Evolutionary conservation across 306 rosid species (phyloP).

Genomic region (Cicer yamashitae): DNA sequence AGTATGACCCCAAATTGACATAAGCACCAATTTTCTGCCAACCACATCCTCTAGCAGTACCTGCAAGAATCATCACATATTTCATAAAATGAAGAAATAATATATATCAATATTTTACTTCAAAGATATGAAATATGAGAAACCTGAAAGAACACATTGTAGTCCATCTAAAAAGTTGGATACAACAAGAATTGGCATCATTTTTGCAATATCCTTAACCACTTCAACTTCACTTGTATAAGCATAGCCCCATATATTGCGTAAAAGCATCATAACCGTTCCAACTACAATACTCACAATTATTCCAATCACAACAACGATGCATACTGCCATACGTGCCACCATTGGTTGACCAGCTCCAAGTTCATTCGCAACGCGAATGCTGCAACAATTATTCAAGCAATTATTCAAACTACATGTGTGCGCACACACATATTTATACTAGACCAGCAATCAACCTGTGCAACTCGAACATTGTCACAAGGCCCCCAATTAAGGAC

Average conservation of each 20-base stretch:
- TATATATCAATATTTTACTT: no score
- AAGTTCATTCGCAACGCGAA: conserved; percentile 52
- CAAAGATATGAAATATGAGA: background rate
- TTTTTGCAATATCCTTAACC: conserved; percentile 56
- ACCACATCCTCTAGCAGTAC: conserved; percentile 85
- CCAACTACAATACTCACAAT: conserved; percentile 50
- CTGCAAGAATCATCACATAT: conserved; percentile 36
- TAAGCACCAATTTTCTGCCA: conserved; percentile 88
- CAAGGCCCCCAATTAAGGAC: no score
- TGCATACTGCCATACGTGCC: conserved; percentile 49
- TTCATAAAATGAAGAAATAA: background rate
- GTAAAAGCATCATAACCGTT: conserved; percentile 3
- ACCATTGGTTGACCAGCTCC: conserved; percentile 51
- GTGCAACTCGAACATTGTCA: no score
- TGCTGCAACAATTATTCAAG: conserved; percentile 52
- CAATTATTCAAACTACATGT: background rate
- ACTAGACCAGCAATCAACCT: no score
- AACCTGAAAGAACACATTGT: conserved; percentile 82
- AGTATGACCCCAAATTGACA: conserved; percentile 77
- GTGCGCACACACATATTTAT: background rate
- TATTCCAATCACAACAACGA: conserved; percentile 42
- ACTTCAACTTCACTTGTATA: conserved; percentile 69
- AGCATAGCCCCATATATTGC: conserved; percentile 22
- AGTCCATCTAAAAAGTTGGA: conserved; percentile 57
- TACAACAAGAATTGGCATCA: conserved; percentile 56